Base-by-base conservation (phyloP, 495 filamentous ascomycete genomes). In the Neurospora sp. region DNA sequence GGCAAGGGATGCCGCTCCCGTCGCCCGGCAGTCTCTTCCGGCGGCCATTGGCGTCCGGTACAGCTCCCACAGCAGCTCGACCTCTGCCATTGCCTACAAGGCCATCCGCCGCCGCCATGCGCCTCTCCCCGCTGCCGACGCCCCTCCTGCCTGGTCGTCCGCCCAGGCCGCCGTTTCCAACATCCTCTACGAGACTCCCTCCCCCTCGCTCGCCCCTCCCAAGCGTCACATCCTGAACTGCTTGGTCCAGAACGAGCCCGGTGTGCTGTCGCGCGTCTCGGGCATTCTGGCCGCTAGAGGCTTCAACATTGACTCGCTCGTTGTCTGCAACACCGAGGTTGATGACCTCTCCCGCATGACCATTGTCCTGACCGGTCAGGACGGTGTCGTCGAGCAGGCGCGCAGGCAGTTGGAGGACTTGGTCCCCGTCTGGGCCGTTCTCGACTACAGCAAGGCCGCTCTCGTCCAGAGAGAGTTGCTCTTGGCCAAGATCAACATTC, bases 241-340 rank as follows among this genome's bases (percentile, higher is more conserved):
- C 83, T 90, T 99, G 71, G 96, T 99, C 75, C 96, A 99, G 82
- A 99, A 99, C 84, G 96, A 99, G 83, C 96, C 96, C 62, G 96
- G 96, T 82, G 96, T 99, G 71, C 88, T 99, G 23, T 97, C 94
- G 69, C 94, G 96, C 73, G 93, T 99, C 12, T 98, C 96, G 11
- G 96, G 96, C 71, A 98, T 99, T 79, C 88, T 99, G 39, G 96
- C 96, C 18, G 96, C 96, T 38, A 89, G 96, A 48, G 96, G 96
- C 73, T 99, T 99, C 90, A 99, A 99, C 85, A 99, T 99, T 80
- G 96, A 99, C 88, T 95, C 92, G 72, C 86, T 99, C 72, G 96
- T 99, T 69, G 96, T 99, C 46, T 98, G 96, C 85, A 94, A 92
- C 81, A 99, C 96, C 59, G 96, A 98, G 83, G 95, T 99, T n/a